Percentiles rank a stretch among this genome's conserved stretches.
Evolutionary conservation across 2,329 filamentous ascomycete genomes (phyloP).

Genomic region (Claviceps fusiformis): DNA sequence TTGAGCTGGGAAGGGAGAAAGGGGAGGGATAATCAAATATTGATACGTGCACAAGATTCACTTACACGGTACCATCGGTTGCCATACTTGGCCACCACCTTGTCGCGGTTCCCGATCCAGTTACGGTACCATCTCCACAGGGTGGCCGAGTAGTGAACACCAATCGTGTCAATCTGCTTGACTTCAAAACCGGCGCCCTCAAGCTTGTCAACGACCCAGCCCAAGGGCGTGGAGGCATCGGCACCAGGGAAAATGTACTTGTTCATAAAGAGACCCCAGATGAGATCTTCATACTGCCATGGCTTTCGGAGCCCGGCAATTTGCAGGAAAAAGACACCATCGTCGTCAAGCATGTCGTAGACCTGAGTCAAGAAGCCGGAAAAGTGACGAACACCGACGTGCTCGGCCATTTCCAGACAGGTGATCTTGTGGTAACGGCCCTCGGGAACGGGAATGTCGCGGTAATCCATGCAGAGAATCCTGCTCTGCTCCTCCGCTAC

Average conservation of each 20-base stretch:
- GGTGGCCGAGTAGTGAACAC: slow-evolving; percentile 93
- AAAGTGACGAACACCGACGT: slow-evolving; percentile 90
- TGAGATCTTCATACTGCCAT: slow-evolving; percentile 97
- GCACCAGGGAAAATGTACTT: slow-evolving; percentile 98
- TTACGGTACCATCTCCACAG: slow-evolving; percentile 98
- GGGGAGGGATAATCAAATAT: no score
- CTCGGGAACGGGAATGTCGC: slow-evolving; percentile 71
- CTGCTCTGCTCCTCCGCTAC: slow-evolving; percentile 78
- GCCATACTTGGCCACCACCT: slow-evolving; percentile 90
- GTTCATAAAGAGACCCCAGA: slow-evolving; percentile 99
- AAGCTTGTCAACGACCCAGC: slow-evolving; percentile 70
- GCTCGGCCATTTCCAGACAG: slow-evolving; percentile 96
- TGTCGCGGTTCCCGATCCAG: slow-evolving; percentile 88
- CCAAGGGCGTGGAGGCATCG: slow-evolving; percentile 85
- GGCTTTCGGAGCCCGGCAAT: slow-evolving; percentile 84
- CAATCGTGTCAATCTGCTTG: slow-evolving; percentile 84
- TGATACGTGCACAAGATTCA: neutral
- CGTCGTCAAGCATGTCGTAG: slow-evolving; percentile 90
- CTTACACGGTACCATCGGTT: slow-evolving; percentile 87
- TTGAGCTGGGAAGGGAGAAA: no score
- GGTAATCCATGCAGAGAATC: slow-evolving; percentile 94
- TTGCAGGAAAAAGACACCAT: slow-evolving; percentile 92
- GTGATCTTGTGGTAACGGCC: slow-evolving; percentile 79
- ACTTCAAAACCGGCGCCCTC: slow-evolving; percentile 63
- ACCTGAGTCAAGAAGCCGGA: slow-evolving; percentile 70